These are phyloP conservation scores for Fusarium sp. DNA, from an alignment of 2,329 filamentous ascomycete genomes.

Conservation along the genomic window DNA sequence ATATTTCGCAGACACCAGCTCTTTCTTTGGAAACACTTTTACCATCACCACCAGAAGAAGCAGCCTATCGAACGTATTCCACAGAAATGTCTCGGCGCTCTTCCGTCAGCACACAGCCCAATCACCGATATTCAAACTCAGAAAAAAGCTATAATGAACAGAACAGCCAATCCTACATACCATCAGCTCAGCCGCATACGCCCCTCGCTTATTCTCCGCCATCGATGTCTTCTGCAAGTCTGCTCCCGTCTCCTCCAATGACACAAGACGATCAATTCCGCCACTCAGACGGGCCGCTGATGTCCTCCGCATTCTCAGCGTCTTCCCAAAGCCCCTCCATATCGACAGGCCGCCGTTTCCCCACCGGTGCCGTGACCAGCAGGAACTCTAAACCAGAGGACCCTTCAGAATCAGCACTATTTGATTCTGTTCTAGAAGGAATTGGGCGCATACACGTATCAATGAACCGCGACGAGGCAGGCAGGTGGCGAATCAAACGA, in stretches of 20 bases:
- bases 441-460: constrained; percentile 53
- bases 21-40: constrained; percentile 20
- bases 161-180: constrained; percentile 33
- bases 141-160: constrained; percentile 15
- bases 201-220: constrained; percentile 31
- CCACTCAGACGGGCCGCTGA: constrained; percentile 19
- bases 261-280: constrained; percentile 31
- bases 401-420: constrained; percentile 50
- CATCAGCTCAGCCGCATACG: constrained; percentile 45
- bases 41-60: constrained; percentile 34
- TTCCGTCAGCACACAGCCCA: constrained; percentile 1
- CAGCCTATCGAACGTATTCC: constrained; percentile 3
- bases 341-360: background rate
- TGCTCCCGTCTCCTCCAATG: constrained; percentile 43
- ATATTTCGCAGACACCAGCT: constrained; percentile 35
- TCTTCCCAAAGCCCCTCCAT: constrained; percentile 3
- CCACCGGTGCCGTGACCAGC: background rate
- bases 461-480: constrained; percentile 56
- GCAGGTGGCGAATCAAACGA: constrained; percentile 58
- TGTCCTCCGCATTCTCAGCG: constrained; percentile 20
- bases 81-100: constrained; percentile 2
- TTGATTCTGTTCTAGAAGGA: constrained; percentile 55
- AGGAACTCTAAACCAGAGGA: constrained; percentile 13
- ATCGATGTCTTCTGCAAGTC: constrained; percentile 35
- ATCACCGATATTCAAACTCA: constrained; percentile 4